Conservation (phyloP, 2,329 filamentous ascomycete genomes). For the Talaromyces atroroseus region DNA sequence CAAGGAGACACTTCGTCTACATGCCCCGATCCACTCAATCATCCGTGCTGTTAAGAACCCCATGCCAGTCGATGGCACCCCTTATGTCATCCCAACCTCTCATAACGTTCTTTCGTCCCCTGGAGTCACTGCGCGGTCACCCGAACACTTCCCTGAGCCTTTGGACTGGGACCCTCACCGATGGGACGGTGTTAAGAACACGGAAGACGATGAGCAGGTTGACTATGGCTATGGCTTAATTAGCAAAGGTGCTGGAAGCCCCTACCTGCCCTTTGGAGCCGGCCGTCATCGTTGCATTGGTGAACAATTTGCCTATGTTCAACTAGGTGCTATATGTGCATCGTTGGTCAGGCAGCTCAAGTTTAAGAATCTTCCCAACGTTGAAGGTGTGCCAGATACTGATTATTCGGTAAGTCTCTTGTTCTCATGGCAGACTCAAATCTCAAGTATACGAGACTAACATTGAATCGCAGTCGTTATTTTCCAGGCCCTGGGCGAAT, state of each 20-base stretch:
- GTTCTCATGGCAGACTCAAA: background rate
- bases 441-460: conserved; percentile 5
- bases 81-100: conserved; percentile 70
- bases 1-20: conserved; percentile 66
- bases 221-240: conserved; percentile 59
- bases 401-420: conserved; percentile 53
- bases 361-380: conserved; percentile 53
- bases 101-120: conserved; percentile 79
- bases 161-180: conserved; percentile 57
- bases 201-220: conserved; percentile 50
- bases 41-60: conserved; percentile 67
- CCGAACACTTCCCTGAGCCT: conserved; percentile 58
- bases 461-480: conserved; percentile 47
- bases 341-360: conserved; percentile 58
- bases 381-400: conserved; percentile 54
- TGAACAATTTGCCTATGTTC: conserved; percentile 69
- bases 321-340: conserved; percentile 60
- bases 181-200: conserved; percentile 46
- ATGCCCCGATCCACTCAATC: conserved; percentile 67
- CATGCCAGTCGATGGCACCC: conserved; percentile 47
- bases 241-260: conserved; percentile 55
- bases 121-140: conserved; percentile 56
- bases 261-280: conserved; percentile 67
- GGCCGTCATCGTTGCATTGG: conserved; percentile 70
- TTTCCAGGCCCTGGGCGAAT: conserved; percentile 66